Base-by-base conservation (phyloP, 75 land plant genomes). In the Selaginella moellendorffii region DNA sequence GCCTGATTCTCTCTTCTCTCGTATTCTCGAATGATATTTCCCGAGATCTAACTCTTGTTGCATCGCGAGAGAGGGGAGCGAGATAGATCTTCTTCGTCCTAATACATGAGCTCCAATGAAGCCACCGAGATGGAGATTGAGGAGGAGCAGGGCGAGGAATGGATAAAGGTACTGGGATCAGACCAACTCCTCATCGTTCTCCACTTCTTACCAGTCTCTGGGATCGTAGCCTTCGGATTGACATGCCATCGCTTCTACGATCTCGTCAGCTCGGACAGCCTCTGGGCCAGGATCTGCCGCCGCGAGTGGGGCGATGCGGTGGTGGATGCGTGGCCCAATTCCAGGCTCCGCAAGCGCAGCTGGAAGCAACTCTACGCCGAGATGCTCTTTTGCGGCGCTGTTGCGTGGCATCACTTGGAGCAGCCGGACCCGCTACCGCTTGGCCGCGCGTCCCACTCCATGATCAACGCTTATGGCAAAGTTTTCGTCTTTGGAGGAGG, bases 401-500 rank as follows among this genome's bases (percentile, higher is more conserved):
- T 79, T 22, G 65, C 60, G 26, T 84, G 88, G 71, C 72, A 36
- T 17, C 74, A 72, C 29, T 30, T 91, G 24, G 25, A 74, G 46
- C 84, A 63, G 36, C 72, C 54, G 63, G 82, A 69, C 56, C 24
- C 23, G 1, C 8, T 65, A 31, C 97, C 97, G 1, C 46, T 54
- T 21, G 73, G 88, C 20, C 72, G 97, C 60, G 97, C 95, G 29
- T 91, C 97, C 20, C 97, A 91, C 63, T 87, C 97, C 2, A 70
- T 91, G 42, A 78, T 77, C 66, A 73, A 75, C 26, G 76, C 85
- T 28, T 74, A 79, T 51, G 80, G 71, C 21, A 80, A 72, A 54
- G 52, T 91, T 60, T 70, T 85, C 26, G 66, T 91, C 31, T 88
- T 80, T 75, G 97, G 97, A n/a, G 97, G 97, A 17, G 97, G 97